Base-by-base conservation (phyloP, 2,329 filamentous ascomycete genomes). In the Blastomyces parvus region DNA sequence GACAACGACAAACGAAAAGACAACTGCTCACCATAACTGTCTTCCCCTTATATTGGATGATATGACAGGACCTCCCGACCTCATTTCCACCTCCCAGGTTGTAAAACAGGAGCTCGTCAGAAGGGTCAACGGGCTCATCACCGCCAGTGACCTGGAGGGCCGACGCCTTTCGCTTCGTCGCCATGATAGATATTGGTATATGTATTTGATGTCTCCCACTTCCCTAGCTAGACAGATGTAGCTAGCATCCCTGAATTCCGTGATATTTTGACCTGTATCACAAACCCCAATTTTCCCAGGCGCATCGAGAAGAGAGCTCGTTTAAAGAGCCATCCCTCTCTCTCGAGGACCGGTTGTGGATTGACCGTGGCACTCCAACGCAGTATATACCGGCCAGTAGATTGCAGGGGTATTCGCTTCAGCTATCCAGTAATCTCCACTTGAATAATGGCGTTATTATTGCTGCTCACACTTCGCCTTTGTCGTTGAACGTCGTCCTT, bases 41-140 rank as follows among this genome's bases (percentile, higher is more conserved):
- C 78, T 99, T 99, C 66, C 94, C 94, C 79, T 97, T 99, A 84
- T 99, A 99, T 73, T 97, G 91, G 65, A 99, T 87, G 70, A 99
- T 96, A 74, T 99, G 94, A 76, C 94, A 97, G 68, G 94, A 97
- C 68, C 94, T 84, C 62, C 94, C 94, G 66, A 99, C 94, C 78
- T 99, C 94, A 76, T 97, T 97, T 69, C 94, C 94, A 66, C 94
- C 94, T 66, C 94, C 94, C 46, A 99, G 81, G 71, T 91, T 95
- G 62, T 96, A 84, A 72, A 99, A 99, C 79, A 91, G 89, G 64
- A 99, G 84, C 80, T 97, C 91, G 73, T 99, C 94, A 0, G 91
- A 86, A 4, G 94, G 91, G 71, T 97, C 93, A 64, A 96, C 88
- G 0, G 91, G 90, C 71, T 97, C 91, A 64, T 97, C 91, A 52